Conservation (phyloP, 495 filamentous ascomycete species). For the Lasiosphaeriaceae sp. region DNA sequence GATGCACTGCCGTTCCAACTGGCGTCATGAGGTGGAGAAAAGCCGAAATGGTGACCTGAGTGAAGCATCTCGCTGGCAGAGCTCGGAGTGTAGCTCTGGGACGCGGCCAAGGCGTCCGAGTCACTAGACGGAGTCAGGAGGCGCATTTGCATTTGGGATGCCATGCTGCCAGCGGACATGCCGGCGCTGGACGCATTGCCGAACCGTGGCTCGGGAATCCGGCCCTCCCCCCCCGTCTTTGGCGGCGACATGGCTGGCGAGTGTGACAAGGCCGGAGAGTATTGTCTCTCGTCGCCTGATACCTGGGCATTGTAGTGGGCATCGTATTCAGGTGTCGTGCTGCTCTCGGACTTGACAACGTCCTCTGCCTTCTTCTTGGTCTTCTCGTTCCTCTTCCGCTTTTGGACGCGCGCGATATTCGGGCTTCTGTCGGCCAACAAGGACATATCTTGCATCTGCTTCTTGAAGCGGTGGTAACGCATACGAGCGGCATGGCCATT, state of each 20-base stretch:
- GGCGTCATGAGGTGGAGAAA: constrained; percentile 12
- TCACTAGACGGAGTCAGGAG: constrained; percentile 46
- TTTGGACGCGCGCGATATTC: constrained; percentile 32
- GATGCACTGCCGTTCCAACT: no score
- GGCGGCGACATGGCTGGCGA: no score
- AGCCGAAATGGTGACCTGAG: constrained; percentile 22
- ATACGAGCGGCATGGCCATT: constrained; percentile 81
- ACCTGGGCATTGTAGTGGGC: no score
- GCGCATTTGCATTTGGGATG: not conserved
- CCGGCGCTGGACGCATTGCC: constrained; percentile 8
- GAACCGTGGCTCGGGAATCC: not conserved
- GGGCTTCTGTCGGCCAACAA: not conserved
- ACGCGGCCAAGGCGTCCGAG: constrained; percentile 28
- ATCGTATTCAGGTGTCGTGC: no score
- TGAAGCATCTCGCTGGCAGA: constrained; percentile 26
- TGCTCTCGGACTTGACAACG: not conserved
- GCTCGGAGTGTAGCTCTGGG: constrained; percentile 23
- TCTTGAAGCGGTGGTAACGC: constrained; percentile 69
- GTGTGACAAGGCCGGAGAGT: no score
- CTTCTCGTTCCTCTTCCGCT: constrained; percentile 38
- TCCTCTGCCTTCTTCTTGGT: constrained; percentile 28
- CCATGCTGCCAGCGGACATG: constrained; percentile 18
- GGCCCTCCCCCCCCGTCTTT: no score
- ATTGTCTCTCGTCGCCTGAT: no score
- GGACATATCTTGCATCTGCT: constrained; percentile 30